phyloP scores from a whole-genome alignment of 2,329 filamentous ascomycete genomes.

The Aschersonia sp. region DNA sequence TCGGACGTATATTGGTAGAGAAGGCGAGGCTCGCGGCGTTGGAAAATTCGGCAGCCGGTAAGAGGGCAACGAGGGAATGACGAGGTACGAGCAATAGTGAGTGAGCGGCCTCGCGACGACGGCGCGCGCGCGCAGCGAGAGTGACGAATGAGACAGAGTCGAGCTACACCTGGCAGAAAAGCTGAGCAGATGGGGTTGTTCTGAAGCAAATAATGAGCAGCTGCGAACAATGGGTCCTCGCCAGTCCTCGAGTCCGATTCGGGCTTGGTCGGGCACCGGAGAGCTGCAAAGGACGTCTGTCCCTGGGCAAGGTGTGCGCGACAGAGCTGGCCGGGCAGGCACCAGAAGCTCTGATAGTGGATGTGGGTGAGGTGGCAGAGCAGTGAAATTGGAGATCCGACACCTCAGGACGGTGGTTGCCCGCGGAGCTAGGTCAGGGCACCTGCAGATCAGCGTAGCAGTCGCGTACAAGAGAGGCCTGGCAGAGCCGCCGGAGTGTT shows the following conservation, averaged over 20 bases:
- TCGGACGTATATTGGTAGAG: constrained; percentile 19
- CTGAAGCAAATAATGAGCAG: constrained; percentile 10
- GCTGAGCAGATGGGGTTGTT: constrained; percentile 4
- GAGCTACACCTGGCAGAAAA: constrained; percentile 3
- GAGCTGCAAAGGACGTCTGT: constrained; percentile 16
- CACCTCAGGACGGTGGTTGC: constrained; percentile 12
- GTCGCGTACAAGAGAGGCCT: neutral
- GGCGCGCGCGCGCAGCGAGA: constrained; percentile 2
- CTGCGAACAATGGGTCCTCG: constrained; percentile 12
- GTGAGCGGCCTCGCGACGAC: constrained; percentile 1
- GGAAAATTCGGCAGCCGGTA: neutral
- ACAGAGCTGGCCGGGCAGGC: constrained; percentile 29
- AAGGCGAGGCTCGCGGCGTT: neutral
- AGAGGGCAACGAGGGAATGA: neutral
- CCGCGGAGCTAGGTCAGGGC: constrained; percentile 39
- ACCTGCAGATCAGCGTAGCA: constrained; percentile 36
- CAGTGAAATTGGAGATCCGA: constrained; percentile 21
- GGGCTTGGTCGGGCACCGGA: constrained; percentile 31
- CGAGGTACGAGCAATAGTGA: neutral
- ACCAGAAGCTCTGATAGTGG: constrained; percentile 43
- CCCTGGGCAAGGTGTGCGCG: constrained; percentile 26
- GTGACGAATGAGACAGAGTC: constrained; percentile 7
- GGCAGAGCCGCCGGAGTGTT: neutral
- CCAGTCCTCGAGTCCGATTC: constrained; percentile 15
- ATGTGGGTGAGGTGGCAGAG: constrained; percentile 46